These are phyloP conservation scores for Aspergillus jensenii DNA, from an alignment of 2,329 filamentous ascomycete genomes.

Conservation along the genomic window DNA sequence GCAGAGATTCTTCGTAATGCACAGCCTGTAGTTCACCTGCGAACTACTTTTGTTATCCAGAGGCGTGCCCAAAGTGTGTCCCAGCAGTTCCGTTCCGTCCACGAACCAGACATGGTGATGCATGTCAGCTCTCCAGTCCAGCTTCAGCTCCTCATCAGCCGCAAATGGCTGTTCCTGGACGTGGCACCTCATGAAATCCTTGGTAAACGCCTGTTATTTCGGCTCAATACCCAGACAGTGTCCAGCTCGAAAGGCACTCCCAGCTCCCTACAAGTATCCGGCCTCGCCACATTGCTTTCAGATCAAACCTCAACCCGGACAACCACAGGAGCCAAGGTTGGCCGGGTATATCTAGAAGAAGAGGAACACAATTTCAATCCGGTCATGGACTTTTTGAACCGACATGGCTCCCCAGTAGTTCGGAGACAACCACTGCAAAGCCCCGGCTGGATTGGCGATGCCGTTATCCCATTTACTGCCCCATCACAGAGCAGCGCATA, in stretches of 20 bases:
- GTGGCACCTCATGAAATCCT: background rate
- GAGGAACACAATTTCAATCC: background rate
- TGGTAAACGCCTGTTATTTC: constrained; percentile 1
- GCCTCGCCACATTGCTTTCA: background rate
- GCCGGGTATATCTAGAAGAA: background rate
- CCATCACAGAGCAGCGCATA: constrained; percentile 74
- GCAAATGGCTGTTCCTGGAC: constrained; percentile 5
- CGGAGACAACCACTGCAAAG: background rate
- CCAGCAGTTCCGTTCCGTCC: background rate
- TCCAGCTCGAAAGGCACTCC: background rate
- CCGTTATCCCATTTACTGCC: background rate
- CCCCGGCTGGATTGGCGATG: background rate
- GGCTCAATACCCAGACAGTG: background rate
- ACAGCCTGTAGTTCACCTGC: background rate
- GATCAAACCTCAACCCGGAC: background rate
- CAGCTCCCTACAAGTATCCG: background rate
- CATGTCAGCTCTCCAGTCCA: background rate
- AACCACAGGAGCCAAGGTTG: background rate
- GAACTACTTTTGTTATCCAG: constrained; percentile 2
- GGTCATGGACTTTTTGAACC: constrained; percentile 7
- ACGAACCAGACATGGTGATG: background rate
- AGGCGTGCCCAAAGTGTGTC: background rate
- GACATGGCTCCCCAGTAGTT: background rate
- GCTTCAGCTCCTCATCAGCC: background rate
- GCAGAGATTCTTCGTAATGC: background rate